phyloP scores from a whole-genome alignment of 2,329 filamentous ascomycete species.

The Setomelanomma holmii region DNA sequence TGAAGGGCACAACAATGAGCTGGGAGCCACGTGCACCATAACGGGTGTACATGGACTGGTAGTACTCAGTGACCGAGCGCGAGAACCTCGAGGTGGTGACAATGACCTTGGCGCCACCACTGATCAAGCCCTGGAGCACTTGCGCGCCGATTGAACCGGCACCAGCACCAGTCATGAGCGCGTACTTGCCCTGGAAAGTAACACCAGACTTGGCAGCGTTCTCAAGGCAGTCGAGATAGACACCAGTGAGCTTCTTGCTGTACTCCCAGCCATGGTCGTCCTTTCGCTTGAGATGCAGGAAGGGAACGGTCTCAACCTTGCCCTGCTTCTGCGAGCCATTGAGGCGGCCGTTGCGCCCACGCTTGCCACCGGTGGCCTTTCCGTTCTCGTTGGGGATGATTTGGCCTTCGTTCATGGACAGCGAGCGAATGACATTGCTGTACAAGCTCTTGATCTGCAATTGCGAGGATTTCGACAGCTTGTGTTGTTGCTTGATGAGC shows the following conservation, averaged over 20 bases:
- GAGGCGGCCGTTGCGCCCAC: constrained; percentile 60
- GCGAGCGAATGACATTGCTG: constrained; percentile 88
- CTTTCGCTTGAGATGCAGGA: constrained; percentile 95
- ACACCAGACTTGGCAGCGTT: constrained; percentile 86
- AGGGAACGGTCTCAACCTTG: constrained; percentile 96
- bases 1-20: constrained; percentile 97
- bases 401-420: constrained; percentile 97
- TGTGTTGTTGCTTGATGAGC: constrained; percentile 97
- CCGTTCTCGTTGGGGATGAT: constrained; percentile 89
- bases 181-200: constrained; percentile 93
- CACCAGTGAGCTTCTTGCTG: constrained; percentile 95
- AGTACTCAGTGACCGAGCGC: constrained; percentile 97
- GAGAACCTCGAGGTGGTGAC: constrained; percentile 98
- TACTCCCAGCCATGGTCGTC: constrained; percentile 96
- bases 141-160: constrained; percentile 98
- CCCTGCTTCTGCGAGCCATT: constrained; percentile 71
- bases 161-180: constrained; percentile 97
- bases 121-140: constrained; percentile 93
- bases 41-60: constrained; percentile 97
- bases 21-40: constrained; percentile 94
- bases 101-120: constrained; percentile 93
- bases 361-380: constrained; percentile 66
- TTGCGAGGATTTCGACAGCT: constrained; percentile 94
- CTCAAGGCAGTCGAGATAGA: constrained; percentile 92
- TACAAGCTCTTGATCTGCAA: constrained; percentile 96